These are phyloP conservation scores for Aspergillus hancockii DNA, from an alignment of 495 filamentous ascomycete genomes.

Conservation along the genomic window DNA sequence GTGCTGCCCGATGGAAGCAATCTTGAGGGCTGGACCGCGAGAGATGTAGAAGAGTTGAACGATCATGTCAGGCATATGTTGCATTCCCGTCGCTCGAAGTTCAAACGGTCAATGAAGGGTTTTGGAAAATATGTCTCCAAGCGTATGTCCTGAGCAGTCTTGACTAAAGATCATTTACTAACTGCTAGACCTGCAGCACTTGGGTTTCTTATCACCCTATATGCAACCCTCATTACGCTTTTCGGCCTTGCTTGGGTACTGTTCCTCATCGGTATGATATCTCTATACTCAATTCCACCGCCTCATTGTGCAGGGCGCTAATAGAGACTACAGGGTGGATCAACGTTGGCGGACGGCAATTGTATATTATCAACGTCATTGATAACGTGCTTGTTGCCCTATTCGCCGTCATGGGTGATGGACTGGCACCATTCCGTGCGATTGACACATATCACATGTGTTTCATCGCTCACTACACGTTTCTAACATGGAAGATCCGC, in stretches of 20 bases:
- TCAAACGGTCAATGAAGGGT: constrained; percentile 72
- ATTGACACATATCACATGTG: constrained; percentile 83
- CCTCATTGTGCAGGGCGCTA: background rate
- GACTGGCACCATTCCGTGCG: constrained; percentile 71
- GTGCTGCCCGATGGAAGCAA: constrained; percentile 57
- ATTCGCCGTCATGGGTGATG: constrained; percentile 76
- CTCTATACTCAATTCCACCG: background rate
- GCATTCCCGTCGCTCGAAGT: constrained; percentile 72
- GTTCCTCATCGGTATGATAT: constrained; percentile 64
- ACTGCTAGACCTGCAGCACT: constrained; percentile 44
- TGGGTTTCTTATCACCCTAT: constrained; percentile 74
- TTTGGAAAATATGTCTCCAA: constrained; percentile 73
- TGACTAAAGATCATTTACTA: constrained; percentile 9
- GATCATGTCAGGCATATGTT: constrained; percentile 82
- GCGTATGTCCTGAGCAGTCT: constrained; percentile 43
- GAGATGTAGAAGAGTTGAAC: constrained; percentile 71
- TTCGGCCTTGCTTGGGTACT: constrained; percentile 84
- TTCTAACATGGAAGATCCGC: constrained; percentile 70
- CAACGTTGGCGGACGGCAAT: constrained; percentile 69
- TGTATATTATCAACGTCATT: constrained; percentile 72
- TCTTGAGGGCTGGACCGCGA: constrained; percentile 66
- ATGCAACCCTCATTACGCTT: constrained; percentile 76
- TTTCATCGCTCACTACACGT: constrained; percentile 67
- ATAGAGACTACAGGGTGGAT: constrained; percentile 60
- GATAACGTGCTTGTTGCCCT: constrained; percentile 76